Evolutionary conservation across 257 asterid genomes (phyloP), one percentile per base, ranked within the genome.

Genomic region (Gentiana straminea): DNA sequence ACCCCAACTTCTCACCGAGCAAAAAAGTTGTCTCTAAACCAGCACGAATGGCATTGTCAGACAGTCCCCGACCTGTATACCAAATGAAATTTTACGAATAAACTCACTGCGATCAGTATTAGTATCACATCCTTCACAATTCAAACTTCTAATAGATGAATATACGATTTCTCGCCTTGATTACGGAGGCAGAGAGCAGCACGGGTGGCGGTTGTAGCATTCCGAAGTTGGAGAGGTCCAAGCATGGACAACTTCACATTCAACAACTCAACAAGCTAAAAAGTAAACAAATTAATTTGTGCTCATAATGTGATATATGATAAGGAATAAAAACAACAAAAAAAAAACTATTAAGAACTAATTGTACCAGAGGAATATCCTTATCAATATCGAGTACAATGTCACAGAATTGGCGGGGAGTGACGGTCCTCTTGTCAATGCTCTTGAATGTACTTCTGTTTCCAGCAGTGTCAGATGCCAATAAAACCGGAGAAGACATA

Each of bases 221-320:
- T 91, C 69, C 68, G 87, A 64, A 91, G 92, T 75, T 91, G 98
- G 82, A 87, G 97, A 54, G 74, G 64, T 52, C 98, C 97, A 65
- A 91, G 84, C 82, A 91, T 71, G 57, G 67, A 75, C 52, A 91
- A 37, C 70, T 77, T 82, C 67, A 87, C 81, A 75, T 84, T 78
- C 57, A 72, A 63, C 73, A 91, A 59, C 73, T 81, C 88, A 57
- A 83, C 71, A 62, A 60, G 75, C 98, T 91, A 74, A 61, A 47
- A 54, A 69, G 24, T 24, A 61, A 54, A 39, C 13, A 7, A 34
- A 60, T 49, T n/a, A 63, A 60, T 55, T 38, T 48, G 43, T 9
- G 36, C 35, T 55, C 33, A 7, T 34, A 12, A 44, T 46, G 46
- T 56, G 11, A 39, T 66, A 48, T 13, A 51, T 24, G 55, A 13